These are phyloP conservation scores for Trichoderma simmonsii DNA, from an alignment of 2,329 filamentous ascomycete genomes.

Conservation along the genomic window DNA sequence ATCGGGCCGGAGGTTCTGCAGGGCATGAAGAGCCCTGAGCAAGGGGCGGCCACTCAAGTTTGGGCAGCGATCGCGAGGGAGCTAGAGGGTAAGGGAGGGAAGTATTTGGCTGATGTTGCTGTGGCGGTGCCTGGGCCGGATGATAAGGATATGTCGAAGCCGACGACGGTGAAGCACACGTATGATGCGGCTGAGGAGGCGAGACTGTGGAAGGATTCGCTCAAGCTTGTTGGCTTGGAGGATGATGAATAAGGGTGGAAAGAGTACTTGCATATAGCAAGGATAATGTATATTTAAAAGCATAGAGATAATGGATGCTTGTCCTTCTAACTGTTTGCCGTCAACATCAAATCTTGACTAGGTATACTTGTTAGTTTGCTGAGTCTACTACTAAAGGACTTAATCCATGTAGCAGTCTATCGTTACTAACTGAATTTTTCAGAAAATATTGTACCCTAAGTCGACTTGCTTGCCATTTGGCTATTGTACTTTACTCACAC, in stretches of 20 bases:
- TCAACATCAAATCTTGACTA: background rate
- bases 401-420: background rate
- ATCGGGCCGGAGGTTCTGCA: background rate
- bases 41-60: slow-evolving; percentile 48
- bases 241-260: background rate
- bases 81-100: slow-evolving; percentile 45
- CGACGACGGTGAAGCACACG: slow-evolving; percentile 25
- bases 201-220: slow-evolving; percentile 37
- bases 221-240: slow-evolving; percentile 16
- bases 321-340: background rate
- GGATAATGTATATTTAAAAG: background rate
- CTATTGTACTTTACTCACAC: background rate
- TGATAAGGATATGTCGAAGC: background rate
- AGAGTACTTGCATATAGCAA: background rate
- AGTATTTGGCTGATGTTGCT: slow-evolving; percentile 44
- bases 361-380: no score
- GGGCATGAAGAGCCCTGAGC: slow-evolving; percentile 23
- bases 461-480: background rate
- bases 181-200: slow-evolving; percentile 39
- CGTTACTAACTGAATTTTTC: background rate
- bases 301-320: background rate
- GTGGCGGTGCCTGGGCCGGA: slow-evolving; percentile 25
- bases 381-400: no score
- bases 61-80: slow-evolving; percentile 42
- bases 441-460: background rate